Evolutionary conservation across 2,329 filamentous ascomycete species (phyloP).

Genomic region (Graphium sp.): DNA sequence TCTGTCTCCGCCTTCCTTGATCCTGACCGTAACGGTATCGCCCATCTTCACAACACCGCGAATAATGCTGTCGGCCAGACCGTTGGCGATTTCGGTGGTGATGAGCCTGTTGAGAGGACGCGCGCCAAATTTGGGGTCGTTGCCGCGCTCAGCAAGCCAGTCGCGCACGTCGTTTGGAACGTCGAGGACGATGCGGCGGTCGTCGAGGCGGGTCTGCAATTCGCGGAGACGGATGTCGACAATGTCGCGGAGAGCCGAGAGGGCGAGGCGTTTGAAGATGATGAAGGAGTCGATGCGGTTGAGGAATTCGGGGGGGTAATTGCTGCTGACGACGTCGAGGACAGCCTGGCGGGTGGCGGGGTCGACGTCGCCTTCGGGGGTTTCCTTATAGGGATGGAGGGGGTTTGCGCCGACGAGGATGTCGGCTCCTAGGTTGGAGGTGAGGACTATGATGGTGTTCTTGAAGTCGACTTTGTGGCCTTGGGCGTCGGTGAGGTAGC

Average conservation of each 20-base stretch:
- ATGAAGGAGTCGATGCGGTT: constrained; percentile 97
- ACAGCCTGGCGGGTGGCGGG: constrained; percentile 60
- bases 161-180: constrained; percentile 57
- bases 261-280: constrained; percentile 76
- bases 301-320: constrained; percentile 81
- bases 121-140: constrained; percentile 83
- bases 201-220: constrained; percentile 66
- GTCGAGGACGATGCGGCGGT: constrained; percentile 63
- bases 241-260: constrained; percentile 68
- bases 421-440: constrained; percentile 85
- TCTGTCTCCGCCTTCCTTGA: constrained; percentile 44
- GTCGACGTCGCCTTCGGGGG: constrained; percentile 50
- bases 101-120: constrained; percentile 84
- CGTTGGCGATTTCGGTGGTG: constrained; percentile 75
- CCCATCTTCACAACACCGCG: constrained; percentile 64
- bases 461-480: constrained; percentile 94
- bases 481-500: constrained; percentile 87
- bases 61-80: constrained; percentile 83
- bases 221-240: constrained; percentile 83
- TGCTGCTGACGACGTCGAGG: constrained; percentile 66
- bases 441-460: constrained; percentile 92
- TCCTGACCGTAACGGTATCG: constrained; percentile 51
- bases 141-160: constrained; percentile 81
- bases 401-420: constrained; percentile 68
- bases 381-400: constrained; percentile 45